These are phyloP conservation scores for Ochetophila trinervis DNA, from an alignment of 306 rosid species.

Conservation along the genomic window DNA sequence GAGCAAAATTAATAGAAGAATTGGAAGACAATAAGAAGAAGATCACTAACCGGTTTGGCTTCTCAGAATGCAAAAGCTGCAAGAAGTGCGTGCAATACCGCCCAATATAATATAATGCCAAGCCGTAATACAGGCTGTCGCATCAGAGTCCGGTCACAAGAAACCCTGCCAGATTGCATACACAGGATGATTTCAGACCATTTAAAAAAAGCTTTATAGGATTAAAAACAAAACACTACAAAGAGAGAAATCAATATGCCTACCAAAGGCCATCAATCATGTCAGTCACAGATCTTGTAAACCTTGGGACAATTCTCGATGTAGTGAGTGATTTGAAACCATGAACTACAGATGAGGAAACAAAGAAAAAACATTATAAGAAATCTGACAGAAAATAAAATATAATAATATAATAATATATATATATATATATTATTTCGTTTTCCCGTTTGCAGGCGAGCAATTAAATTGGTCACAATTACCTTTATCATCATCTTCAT, in stretches of 20 bases:
- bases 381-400: background rate
- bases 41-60: conserved; percentile 33
- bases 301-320: conserved; percentile 82
- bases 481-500: conserved; percentile 98
- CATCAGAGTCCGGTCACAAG: conserved; percentile 95
- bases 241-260: conserved; percentile 21
- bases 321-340: conserved; percentile 93
- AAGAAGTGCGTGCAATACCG: conserved; percentile 75
- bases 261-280: conserved; percentile 96
- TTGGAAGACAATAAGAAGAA: conserved; percentile 9
- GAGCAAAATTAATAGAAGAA: background rate
- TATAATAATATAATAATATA: too few species aligned
- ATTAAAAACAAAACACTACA: conserved; percentile 10
- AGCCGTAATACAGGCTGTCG: conserved; percentile 81
- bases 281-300: conserved; percentile 81
- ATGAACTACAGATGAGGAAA: conserved; percentile 54
- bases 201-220: conserved; percentile 6
- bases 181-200: conserved; percentile 19
- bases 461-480: conserved; percentile 19
- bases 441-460: background rate
- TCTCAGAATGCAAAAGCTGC: conserved; percentile 72
- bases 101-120: conserved; percentile 87
- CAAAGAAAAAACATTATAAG: conserved; percentile 13
- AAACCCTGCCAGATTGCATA: conserved; percentile 61
- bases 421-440: too few species aligned